Evolutionary conservation across 768 basidiomycete species (phyloP), one percentile per base, ranked within the genome.

Genomic region (Scleroderma bovista): DNA sequence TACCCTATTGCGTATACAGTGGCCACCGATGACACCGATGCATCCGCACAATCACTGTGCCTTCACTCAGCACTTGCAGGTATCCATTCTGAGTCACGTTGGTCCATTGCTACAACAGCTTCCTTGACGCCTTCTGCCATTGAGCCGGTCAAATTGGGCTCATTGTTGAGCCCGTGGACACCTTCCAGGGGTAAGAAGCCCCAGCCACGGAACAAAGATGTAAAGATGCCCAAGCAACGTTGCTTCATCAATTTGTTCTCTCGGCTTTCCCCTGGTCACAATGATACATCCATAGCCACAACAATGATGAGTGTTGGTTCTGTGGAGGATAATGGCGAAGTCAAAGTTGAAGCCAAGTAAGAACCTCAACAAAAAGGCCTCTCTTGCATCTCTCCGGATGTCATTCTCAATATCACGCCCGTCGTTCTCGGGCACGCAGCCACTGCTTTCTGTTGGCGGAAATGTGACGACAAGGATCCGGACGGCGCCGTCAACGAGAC

Each of bases 201-300:
- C 20, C 44, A 40, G 4, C 16, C 23, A n/a, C 34, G n/a, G 3
- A 65, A 13, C 3, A 65, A 66, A 49, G 6, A 29, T 5, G 4
- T 54, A 9, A 68, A 67, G 46, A 56, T 57, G 0, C 64, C 65
- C 11, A 60, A 54, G 39, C 69, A 67, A 39, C 65, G 65, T 0
- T 65, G 67, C 11, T 66, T 66, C 46, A 62, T 68, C 32, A 65
- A 58, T 40, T 60, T 66, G 37, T 65, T 66, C 9, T 67, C 65
- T 0, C 65, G 62, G 5, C 23, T 66, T 3, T 68, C 66, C 1
- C 66, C 65, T 0, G 54, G 64, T 22, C 66, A 65, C n/a, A 32
- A 19, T 13, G 65, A 68, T 3, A 6, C 42, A 4, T 44, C 59
- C 3, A 45, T 58, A 5, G 19, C 50, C 0, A 49, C 52, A n/a